Evolutionary conservation across 306 rosid species (phyloP), one percentile per base, ranked within the genome.

Genomic region (Quercus suber): DNA sequence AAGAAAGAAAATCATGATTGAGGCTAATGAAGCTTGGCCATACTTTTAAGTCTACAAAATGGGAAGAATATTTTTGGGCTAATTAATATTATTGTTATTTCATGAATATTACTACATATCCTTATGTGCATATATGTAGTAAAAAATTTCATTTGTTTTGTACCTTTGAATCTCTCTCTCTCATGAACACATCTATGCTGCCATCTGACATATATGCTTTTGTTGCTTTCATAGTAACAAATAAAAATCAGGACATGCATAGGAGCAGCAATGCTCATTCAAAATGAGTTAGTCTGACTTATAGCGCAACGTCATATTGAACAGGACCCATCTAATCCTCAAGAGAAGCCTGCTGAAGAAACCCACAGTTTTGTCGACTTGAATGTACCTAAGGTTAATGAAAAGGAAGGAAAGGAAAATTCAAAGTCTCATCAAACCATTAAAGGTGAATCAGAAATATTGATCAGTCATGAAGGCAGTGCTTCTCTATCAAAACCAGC

Each of bases 251-350:
- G 49, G 71, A 67, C 35, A 67, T 19, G 35, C 69, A 67, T 18
- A 9, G 52, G 20, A 15, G 21, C 70, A 28, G 5, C n/a, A 64
- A 64, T 64, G 25, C 65, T 59, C 64, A 20, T 58, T 18, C 23
- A 67, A 67, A 19, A 17, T 19, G 14, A 3, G 37, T 19, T 33
- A 35, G 18, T 67, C 52, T 67, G 25, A 67, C 27, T 81, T 55
- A 51, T 49, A 58, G 31, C 56, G 69, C 35, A 67, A 65, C 55
- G 8, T 73, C 30, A 51, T n/a, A 6, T 58, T 80, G 52, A 79
- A 69, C 74, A 87, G 84, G 84, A 79, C 19, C 74, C 63, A n/a
- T 57, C 59, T 69, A 56, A 55, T 45, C 59, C 68, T 27, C 51
- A 79, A 14, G 49, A 21, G 6, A 71, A 61, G 59, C 4, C 78